Evolutionary conservation across 805 yeast genomes (phyloP).

Genomic region (Candida oleophila): DNA sequence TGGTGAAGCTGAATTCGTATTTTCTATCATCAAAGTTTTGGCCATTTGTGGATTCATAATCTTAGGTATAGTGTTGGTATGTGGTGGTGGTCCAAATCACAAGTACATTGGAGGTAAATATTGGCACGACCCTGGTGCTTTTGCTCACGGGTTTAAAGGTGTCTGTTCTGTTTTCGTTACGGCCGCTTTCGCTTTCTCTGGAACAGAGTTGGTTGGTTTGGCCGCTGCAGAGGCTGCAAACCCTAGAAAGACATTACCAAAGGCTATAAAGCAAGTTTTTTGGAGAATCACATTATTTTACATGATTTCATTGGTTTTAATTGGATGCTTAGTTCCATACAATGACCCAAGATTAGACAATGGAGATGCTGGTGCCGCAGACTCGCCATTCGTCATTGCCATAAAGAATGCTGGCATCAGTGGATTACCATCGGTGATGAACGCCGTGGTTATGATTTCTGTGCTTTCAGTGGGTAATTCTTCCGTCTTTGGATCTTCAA

Average conservation of each 20-base stretch:
- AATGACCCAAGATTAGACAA: slow-evolving; percentile 31
- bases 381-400: slow-evolving; percentile 32
- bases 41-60: slow-evolving; percentile 59
- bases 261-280: slow-evolving; percentile 42
- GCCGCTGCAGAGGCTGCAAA: slow-evolving; percentile 42
- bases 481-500: slow-evolving; percentile 38
- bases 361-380: slow-evolving; percentile 29
- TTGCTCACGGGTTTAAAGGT: slow-evolving; percentile 47
- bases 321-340: slow-evolving; percentile 56
- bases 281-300: slow-evolving; percentile 43
- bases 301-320: slow-evolving; percentile 45
- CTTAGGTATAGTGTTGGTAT: slow-evolving; percentile 41
- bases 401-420: slow-evolving; percentile 32
- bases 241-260: slow-evolving; percentile 37
- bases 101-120: slow-evolving; percentile 49
- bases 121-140: slow-evolving; percentile 56
- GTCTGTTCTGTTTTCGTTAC: slow-evolving; percentile 39
- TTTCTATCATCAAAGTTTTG: slow-evolving; percentile 62
- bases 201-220: slow-evolving; percentile 40
- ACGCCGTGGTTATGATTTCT: slow-evolving; percentile 39
- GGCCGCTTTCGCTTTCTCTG: slow-evolving; percentile 42
- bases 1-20: slow-evolving; percentile 64
- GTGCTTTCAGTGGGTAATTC: slow-evolving; percentile 45
- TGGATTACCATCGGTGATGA: slow-evolving; percentile 40
- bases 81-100: slow-evolving; percentile 50